These are phyloP conservation scores for Monascus ruber DNA, from an alignment of 2,329 filamentous ascomycete genomes.

Conservation along the genomic window DNA sequence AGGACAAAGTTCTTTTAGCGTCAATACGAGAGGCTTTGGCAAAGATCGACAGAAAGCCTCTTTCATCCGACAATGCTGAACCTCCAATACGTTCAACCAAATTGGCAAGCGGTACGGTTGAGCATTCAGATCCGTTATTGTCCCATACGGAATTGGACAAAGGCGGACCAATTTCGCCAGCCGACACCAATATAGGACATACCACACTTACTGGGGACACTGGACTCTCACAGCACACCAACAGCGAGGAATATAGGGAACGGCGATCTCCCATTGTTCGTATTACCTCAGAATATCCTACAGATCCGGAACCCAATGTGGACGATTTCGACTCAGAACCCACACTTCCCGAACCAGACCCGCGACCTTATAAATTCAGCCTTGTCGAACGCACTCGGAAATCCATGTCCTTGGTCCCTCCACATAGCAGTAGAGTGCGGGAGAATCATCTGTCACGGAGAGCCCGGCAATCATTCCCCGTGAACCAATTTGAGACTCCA, in stretches of 20 bases:
- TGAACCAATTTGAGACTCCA: slow-evolving; percentile 48
- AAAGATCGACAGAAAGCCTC: slow-evolving; percentile 16
- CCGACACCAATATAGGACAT: no score
- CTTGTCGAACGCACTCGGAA: slow-evolving; percentile 69
- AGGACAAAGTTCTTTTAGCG: slow-evolving; percentile 22
- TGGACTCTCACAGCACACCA: no score
- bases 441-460: slow-evolving; percentile 10
- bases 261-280: no score
- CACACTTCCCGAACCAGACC: slow-evolving; percentile 11
- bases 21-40: slow-evolving; percentile 23
- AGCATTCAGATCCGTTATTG: neutral
- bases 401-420: slow-evolving; percentile 58
- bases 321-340: slow-evolving; percentile 1
- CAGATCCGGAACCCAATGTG: neutral
- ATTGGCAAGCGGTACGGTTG: neutral
- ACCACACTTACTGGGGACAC: no score
- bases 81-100: neutral
- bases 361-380: slow-evolving; percentile 24
- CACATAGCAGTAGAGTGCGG: slow-evolving; percentile 12
- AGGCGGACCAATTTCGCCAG: no score
- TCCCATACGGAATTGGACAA: neutral
- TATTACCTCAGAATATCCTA: no score
- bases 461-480: slow-evolving; percentile 34
- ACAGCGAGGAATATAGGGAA: no score
- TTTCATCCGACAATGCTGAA: neutral